phyloP scores from a whole-genome alignment of 1,284 basidiomycete genomes.

The Apiotrichum veenhuisii region DNA sequence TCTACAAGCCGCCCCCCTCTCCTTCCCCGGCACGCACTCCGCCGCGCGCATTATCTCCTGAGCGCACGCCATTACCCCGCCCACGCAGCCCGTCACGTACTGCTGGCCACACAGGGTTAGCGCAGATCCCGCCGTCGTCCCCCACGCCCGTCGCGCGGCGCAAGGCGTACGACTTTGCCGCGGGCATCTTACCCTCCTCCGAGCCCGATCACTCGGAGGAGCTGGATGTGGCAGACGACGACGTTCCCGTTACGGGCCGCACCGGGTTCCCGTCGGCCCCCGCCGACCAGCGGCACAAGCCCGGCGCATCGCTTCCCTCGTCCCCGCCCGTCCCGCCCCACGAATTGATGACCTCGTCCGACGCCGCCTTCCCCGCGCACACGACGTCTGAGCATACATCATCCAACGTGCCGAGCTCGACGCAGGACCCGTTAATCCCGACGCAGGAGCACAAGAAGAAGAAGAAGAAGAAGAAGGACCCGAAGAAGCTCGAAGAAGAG shows the following conservation, averaged over 20 bases:
- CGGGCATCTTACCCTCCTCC: constrained; percentile 8
- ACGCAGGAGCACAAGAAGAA: constrained; percentile 11
- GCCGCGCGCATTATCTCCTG: neutral
- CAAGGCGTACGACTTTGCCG: constrained; percentile 4
- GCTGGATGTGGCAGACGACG: no score
- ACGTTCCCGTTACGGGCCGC: neutral
- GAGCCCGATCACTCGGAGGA: neutral
- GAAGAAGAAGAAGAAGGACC: constrained; percentile 25
- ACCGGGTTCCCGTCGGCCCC: neutral
- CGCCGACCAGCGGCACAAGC: neutral
- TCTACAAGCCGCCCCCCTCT: neutral
- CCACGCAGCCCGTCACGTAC: constrained; percentile 5
- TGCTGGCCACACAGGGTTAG: neutral
- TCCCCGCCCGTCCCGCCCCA: neutral
- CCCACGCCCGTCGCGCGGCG: constrained; percentile 12
- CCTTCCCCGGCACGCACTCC: neutral
- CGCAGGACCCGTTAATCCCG: constrained; percentile 16
- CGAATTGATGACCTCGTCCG: neutral
- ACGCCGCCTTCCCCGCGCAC: neutral
- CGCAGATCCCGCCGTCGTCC: constrained; percentile 12
- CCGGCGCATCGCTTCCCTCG: neutral
- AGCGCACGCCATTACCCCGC: constrained; percentile 5
- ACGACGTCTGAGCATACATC: neutral
- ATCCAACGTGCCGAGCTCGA: constrained; percentile 5
- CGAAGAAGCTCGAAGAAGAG: constrained; percentile 30